phyloP scores from a whole-genome alignment of 164 flowering plant genomes.

The Liquidambar formosana region DNA sequence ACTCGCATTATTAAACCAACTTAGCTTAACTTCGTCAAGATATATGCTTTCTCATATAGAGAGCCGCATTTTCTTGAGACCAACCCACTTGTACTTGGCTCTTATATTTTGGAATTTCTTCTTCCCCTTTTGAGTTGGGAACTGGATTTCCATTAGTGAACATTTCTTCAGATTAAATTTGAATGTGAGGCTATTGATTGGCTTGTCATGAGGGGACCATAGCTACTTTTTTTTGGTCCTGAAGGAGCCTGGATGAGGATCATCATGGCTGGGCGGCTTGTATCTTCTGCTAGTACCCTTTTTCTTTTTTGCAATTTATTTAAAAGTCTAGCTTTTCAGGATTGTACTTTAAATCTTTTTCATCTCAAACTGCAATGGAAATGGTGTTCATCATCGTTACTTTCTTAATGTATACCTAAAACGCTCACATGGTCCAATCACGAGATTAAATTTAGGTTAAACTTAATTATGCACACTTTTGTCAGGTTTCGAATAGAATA shows the following conservation, averaged over 20 bases:
- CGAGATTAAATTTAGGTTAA: no score
- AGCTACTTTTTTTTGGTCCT: neutral
- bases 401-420: no score
- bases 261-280: conserved; percentile 1
- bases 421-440: no score
- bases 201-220: conserved; percentile 23
- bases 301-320: no score
- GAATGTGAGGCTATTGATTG: neutral
- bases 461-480: no score
- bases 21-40: neutral
- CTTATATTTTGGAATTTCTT: neutral
- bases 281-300: no score
- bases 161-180: no score
- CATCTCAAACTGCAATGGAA: no score
- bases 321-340: no score
- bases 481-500: no score
- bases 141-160: neutral
- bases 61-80: conserved; percentile 6
- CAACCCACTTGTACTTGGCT: neutral
- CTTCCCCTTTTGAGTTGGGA: neutral
- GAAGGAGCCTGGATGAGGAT: conserved; percentile 4
- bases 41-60: neutral
- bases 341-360: no score
- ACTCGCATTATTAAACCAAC: conserved; percentile 10
- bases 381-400: no score